These are phyloP conservation scores for Climacium dendroides DNA, from an alignment of 225 moss, liverwort and hornwort genomes.

Conservation along the genomic window DNA sequence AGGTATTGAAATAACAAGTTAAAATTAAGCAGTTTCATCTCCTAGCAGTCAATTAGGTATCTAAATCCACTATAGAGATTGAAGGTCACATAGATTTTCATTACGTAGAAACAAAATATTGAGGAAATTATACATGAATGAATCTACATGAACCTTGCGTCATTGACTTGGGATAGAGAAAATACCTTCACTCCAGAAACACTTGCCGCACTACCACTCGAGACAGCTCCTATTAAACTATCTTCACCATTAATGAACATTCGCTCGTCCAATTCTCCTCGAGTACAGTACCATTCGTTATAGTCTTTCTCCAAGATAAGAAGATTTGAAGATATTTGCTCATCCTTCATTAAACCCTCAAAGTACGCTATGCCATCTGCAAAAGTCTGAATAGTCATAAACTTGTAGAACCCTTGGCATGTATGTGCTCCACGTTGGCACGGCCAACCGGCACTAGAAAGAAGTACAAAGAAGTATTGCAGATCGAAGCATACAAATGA, in stretches of 20 bases:
- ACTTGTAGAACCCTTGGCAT: neutral
- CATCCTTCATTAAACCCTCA: slow-evolving; percentile 80
- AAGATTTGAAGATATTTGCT: slow-evolving; percentile 50
- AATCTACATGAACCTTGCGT: neutral
- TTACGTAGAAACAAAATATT: neutral
- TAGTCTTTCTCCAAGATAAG: slow-evolving; percentile 68
- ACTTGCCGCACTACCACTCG: slow-evolving; percentile 54
- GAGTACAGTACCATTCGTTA: slow-evolving; percentile 49
- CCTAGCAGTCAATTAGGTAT: neutral
- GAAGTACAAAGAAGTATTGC: neutral
- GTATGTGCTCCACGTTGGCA: neutral
- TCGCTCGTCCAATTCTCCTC: slow-evolving; percentile 91
- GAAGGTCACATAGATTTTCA: neutral
- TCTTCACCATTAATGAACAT: slow-evolving; percentile 96
- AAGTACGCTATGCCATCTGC: slow-evolving; percentile 76
- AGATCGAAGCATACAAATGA: neutral
- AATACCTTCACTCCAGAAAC: slow-evolving; percentile 68
- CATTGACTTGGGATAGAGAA: neutral
- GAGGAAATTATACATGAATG: neutral
- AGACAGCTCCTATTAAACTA: slow-evolving; percentile 53
- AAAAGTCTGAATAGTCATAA: slow-evolving; percentile 5
- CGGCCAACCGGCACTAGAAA: neutral
- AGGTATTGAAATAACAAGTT: neutral
- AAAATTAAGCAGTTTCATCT: neutral
- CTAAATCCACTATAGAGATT: neutral